These are phyloP conservation scores for Asterionellopsis glacialis DNA, from an alignment of 108 stramenopile genomes.

Conservation along the genomic window DNA sequence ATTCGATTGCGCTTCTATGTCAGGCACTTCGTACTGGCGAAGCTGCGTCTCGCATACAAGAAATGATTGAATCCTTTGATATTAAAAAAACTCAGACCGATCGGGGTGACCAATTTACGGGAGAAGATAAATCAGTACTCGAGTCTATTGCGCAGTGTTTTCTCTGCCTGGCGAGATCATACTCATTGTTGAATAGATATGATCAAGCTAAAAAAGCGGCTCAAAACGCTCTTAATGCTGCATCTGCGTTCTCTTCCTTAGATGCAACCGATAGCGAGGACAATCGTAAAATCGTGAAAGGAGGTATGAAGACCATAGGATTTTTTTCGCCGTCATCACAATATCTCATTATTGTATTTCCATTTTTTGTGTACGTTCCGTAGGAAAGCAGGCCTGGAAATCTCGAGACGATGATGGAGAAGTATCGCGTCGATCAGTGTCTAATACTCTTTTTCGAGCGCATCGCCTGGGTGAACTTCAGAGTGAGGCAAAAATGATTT, in stretches of 20 bases:
- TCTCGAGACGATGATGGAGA: constrained; percentile 28
- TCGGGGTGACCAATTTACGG: constrained; percentile 1
- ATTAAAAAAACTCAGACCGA: constrained; percentile 11
- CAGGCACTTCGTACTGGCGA: constrained; percentile 60
- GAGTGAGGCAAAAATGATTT: constrained; percentile 43
- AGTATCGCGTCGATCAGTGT: constrained; percentile 31
- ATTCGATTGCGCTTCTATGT: constrained; percentile 61
- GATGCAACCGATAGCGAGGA: no score
- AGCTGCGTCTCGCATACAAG: constrained; percentile 39
- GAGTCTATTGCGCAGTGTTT: neutral
- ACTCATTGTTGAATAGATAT: constrained; percentile 47
- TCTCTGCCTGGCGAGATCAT: constrained; percentile 38
- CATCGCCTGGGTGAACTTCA: constrained; percentile 71
- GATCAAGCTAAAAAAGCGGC: constrained; percentile 24
- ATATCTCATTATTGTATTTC: neutral
- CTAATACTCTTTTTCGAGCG: constrained; percentile 66
- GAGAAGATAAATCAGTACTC: neutral
- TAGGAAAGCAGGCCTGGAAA: constrained; percentile 53
- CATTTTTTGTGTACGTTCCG: constrained; percentile 4
- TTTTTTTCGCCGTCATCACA: neutral
- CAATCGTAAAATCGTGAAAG: no score
- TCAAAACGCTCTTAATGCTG: constrained; percentile 12
- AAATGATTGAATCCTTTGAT: constrained; percentile 42
- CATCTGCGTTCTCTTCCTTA: neutral
- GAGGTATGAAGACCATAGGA: neutral